Conservation (phyloP, 345 rosid species). For the Erucastrum elatum region DNA sequence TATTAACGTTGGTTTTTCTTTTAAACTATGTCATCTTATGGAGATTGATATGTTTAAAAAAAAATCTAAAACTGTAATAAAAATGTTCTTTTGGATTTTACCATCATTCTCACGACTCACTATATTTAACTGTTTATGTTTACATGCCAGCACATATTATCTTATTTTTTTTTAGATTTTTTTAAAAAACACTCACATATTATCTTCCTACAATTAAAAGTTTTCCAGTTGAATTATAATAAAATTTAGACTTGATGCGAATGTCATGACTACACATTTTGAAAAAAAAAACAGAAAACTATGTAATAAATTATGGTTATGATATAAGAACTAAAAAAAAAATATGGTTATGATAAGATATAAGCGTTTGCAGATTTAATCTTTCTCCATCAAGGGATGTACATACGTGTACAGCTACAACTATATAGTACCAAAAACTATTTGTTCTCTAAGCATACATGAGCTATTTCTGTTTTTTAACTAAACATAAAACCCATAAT, state of each 20-base stretch:
- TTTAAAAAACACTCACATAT: not conserved
- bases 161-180: too few species aligned
- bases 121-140: not conserved
- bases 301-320: not conserved
- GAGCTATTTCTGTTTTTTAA: too few species aligned
- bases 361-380: too few species aligned
- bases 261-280: not conserved
- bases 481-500: too few species aligned
- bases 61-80: not conserved
- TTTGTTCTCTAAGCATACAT: too few species aligned
- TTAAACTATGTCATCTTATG: not conserved
- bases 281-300: not conserved
- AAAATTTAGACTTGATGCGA: not conserved
- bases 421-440: too few species aligned
- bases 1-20: not conserved
- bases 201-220: not conserved
- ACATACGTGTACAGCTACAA: too few species aligned
- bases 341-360: not conserved
- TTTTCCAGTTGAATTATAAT: not conserved
- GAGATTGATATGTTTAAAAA: not conserved
- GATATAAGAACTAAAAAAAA: too few species aligned
- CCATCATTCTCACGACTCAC: not conserved
- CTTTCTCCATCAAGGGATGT: too few species aligned
- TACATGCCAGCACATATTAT: not conserved
- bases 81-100: not conserved